These are phyloP conservation scores for Ceratocystis cubensis DNA, from an alignment of 2,329 filamentous ascomycete species.

Conservation along the genomic window DNA sequence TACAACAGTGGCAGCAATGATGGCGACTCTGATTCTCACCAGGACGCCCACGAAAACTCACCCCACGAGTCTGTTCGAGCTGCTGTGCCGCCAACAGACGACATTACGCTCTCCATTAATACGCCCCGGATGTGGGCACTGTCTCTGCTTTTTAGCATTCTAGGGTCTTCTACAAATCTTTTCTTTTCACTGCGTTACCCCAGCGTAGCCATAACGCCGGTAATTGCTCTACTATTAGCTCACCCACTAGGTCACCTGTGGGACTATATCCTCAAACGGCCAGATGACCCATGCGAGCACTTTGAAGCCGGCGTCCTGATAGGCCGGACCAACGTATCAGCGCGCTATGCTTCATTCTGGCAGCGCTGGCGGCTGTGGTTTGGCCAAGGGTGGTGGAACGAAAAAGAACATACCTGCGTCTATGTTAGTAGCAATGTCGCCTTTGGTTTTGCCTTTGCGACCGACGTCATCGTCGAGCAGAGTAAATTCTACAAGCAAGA, in stretches of 20 bases:
- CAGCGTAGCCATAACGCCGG: slow-evolving; percentile 76
- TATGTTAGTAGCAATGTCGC: slow-evolving; percentile 85
- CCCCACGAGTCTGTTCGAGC: slow-evolving; percentile 69
- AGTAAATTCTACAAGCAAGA: slow-evolving; percentile 80
- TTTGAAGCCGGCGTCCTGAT: slow-evolving; percentile 38
- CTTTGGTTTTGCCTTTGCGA: slow-evolving; percentile 80
- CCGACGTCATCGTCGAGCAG: slow-evolving; percentile 82
- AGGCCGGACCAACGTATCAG: slow-evolving; percentile 21
- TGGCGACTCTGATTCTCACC: slow-evolving; percentile 33
- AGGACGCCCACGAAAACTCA: slow-evolving; percentile 49
- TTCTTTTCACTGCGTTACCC: slow-evolving; percentile 87
- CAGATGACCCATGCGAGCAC: slow-evolving; percentile 37
- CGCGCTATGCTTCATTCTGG: slow-evolving; percentile 14
- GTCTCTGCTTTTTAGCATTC: slow-evolving; percentile 65
- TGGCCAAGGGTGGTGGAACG: slow-evolving; percentile 70
- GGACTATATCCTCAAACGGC: slow-evolving; percentile 59
- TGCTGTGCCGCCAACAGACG: slow-evolving; percentile 63
- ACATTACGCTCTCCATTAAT: slow-evolving; percentile 67
- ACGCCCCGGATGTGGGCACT: slow-evolving; percentile 79
- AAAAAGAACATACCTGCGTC: slow-evolving; percentile 79
- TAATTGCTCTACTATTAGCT: slow-evolving; percentile 74
- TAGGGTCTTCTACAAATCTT: slow-evolving; percentile 72
- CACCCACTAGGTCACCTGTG: slow-evolving; percentile 72
- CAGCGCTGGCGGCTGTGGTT: slow-evolving; percentile 55
- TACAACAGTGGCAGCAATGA: slow-evolving; percentile 25